Evolutionary conservation across 176 grass and related monocot species (phyloP).

Genomic region (Aegilops umbellulata): DNA sequence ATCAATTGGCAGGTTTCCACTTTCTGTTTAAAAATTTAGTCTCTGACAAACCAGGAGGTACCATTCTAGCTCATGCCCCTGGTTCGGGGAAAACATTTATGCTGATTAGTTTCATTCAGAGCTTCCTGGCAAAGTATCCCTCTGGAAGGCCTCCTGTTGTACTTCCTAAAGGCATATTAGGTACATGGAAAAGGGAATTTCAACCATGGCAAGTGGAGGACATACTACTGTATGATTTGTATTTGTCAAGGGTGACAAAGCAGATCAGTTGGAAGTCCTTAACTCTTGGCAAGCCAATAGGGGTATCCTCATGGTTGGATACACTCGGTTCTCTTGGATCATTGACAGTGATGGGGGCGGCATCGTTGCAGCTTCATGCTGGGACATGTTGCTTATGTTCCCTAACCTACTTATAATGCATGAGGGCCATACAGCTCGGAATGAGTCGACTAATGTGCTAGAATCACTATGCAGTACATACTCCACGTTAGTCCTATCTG

Average conservation of each 20-base stretch:
- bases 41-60: no score
- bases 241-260: conserved; percentile 70
- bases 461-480: conserved; percentile 72
- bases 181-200: conserved; percentile 54
- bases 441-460: conserved; percentile 72
- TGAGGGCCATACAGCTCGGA: conserved; percentile 89
- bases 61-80: no score
- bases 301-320: conserved; percentile 83
- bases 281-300: conserved; percentile 67
- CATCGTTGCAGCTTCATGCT: conserved; percentile 55
- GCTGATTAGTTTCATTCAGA: no score
- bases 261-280: conserved; percentile 65
- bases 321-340: conserved; percentile 72
- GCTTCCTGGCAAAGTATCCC: neutral
- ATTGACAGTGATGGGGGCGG: conserved; percentile 36
- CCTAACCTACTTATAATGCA: conserved; percentile 85
- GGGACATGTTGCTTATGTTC: conserved; percentile 75
- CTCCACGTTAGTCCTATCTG: conserved; percentile 80
- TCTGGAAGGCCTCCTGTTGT: conserved; percentile 53
- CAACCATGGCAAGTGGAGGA: conserved; percentile 71
- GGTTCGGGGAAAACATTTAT: no score
- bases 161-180: conserved; percentile 77
- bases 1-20: no score
- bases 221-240: conserved; percentile 77
- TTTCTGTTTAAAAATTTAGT: no score